Base-by-base conservation (phyloP, 352 stramenopile genomes). In the Phytophthora pisi region DNA sequence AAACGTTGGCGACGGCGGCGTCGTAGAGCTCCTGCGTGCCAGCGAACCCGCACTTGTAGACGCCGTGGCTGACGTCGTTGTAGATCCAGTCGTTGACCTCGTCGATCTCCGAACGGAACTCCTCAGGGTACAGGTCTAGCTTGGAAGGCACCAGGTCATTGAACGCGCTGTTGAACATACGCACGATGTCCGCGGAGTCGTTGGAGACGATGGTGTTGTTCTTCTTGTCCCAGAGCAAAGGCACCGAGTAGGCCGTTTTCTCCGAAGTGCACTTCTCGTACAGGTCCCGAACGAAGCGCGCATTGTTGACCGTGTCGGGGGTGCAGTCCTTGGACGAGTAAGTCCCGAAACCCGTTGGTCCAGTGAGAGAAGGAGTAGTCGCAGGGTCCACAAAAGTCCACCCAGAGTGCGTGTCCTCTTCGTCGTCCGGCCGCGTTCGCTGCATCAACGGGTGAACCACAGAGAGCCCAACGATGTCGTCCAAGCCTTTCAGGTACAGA, bases 211-310 rank as follows among this genome's bases (percentile, higher is more conserved):
- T 98, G 7, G 85, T 98, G 28, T 91, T 75, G 0, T 80, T 74
- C 73, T 98, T 97, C 64, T 94, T 98, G 80, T 99, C 96, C 79
- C 89, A 98, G 10, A 99, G 70, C 1, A 98, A 69, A 16, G 97
- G 97, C 47, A 98, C 95, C 7, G 92, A 93, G 74, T 95, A 98
- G 57, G 98, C 97, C 20, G 81, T 80, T 42, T 68, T 74, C 6
- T 77, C 83, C 10, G 74, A 66, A 31, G 81, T 70, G 28, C 74
- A 75, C 30, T 79, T 71, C 53, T 97, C 85, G 68, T 98, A 98
- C 8, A 98, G 62, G 38, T 98, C 92, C 42, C 90, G 72, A 5
- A 98, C 69, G 57, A 77, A 93, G 24, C 80, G 83, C 18, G 76
- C 75, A 43, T 81, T 72, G 54, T 95, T 80, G 38, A 90, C 47